Evolutionary conservation across 306 rosid genomes (phyloP), one percentile per base, ranked within the genome.

Genomic region (Neltuma alba): DNA sequence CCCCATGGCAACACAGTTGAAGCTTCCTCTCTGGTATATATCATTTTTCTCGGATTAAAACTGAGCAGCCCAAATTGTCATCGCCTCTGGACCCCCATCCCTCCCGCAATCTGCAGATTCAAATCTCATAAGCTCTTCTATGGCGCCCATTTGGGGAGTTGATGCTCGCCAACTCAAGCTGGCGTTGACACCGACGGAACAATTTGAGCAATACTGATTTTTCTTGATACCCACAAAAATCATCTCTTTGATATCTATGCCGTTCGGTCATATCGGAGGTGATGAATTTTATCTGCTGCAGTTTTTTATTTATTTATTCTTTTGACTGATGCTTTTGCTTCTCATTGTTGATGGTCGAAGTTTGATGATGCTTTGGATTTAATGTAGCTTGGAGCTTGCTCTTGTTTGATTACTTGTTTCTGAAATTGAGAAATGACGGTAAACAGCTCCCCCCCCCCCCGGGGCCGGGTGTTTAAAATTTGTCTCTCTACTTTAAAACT

Each of bases 1-100:
- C 73, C 4, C 34, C 34, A 40, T 38, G 36, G 12, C 34, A 40
- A 14, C 52, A 67, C 72, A 4, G 34, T 40, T 21, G 12, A 16
- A 47, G 52, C 15, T 40, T 23, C 31, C 27, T 37, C 45, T 18
- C 25, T 38, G 18, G 10, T 7, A 16, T 21, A 31, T 86, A 88
- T 66, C 86, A 86, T 75, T 89, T 83, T 63, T 86, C 89, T 1
- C 87, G 83, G 58, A 86, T 89, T 7, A 25, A 18, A 60, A 58
- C 79, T 12, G 40, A 57, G 70, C 23, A 58, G 62, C 79, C 41
- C 79, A 75, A 40, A 10, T 52, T 45, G 6, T 27, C 25, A 44
- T 44, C 60, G 27, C 57, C 28, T 27, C 27, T 5, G 60, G 58
- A 70, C 40, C 16, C 25, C 18, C 40, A 27, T 45, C 60, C 7